These are phyloP conservation scores for Alternaria novae-zelandiae DNA, from an alignment of 2,329 filamentous ascomycete species.

Conservation along the genomic window DNA sequence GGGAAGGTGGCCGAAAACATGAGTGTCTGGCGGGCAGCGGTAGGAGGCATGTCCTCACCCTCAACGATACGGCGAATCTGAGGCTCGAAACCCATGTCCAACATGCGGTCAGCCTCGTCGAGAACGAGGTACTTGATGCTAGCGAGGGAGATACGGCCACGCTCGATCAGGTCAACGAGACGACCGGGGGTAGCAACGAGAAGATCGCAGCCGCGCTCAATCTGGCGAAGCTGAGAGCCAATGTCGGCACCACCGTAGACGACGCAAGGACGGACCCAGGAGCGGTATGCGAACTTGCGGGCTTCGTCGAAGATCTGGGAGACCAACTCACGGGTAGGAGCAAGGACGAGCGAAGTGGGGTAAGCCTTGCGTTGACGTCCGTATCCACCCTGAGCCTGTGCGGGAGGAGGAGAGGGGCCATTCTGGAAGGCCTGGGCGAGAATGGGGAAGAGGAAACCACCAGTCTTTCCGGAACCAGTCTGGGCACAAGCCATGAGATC, in stretches of 20 bases:
- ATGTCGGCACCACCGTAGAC: slow-evolving; percentile 99
- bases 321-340: slow-evolving; percentile 96
- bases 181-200: slow-evolving; percentile 96
- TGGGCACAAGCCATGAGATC: slow-evolving; percentile 99
- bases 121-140: slow-evolving; percentile 99
- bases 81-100: slow-evolving; percentile 99
- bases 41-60: slow-evolving; percentile 93
- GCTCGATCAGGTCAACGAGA: slow-evolving; percentile 97
- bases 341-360: slow-evolving; percentile 93
- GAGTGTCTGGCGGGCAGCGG: slow-evolving; percentile 88
- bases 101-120: slow-evolving; percentile 99
- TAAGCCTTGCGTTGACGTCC: slow-evolving; percentile 97
- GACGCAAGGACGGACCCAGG: slow-evolving; percentile 97
- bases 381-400: slow-evolving; percentile 64
- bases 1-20: slow-evolving; percentile 99
- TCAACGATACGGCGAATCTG: slow-evolving; percentile 99
- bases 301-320: slow-evolving; percentile 98
- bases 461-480: slow-evolving; percentile 99
- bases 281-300: slow-evolving; percentile 98
- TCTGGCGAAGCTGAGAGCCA: slow-evolving; percentile 95
- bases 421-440: slow-evolving; percentile 95
- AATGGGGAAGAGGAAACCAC: slow-evolving; percentile 99
- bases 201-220: slow-evolving; percentile 96
- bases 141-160: slow-evolving; percentile 93
- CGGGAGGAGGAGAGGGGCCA: slow-evolving; percentile 76